Percentiles rank a stretch among this genome's conserved stretches.
Conservation (phyloP, 345 rosid genomes). For the Heritiera littoralis region DNA sequence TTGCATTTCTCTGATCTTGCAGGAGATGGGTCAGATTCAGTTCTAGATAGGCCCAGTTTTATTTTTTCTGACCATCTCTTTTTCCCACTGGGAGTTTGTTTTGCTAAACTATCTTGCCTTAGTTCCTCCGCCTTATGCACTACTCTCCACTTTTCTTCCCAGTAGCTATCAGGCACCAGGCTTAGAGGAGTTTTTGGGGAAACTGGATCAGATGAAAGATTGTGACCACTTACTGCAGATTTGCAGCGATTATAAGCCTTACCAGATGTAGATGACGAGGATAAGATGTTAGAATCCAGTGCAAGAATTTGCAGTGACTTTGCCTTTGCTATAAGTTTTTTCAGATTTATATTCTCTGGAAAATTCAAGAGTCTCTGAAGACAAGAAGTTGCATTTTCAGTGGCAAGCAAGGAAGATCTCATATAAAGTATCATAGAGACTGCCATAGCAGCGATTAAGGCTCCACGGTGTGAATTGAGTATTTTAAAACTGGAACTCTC, state of each 20-base stretch:
- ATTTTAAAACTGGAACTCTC: slow-evolving; percentile 47
- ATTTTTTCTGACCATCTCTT: slow-evolving; percentile 81
- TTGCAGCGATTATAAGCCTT: slow-evolving; percentile 43
- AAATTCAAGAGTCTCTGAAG: slow-evolving; percentile 86
- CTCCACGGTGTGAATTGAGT: slow-evolving; percentile 73
- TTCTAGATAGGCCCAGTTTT: slow-evolving; percentile 56
- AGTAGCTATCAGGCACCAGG: slow-evolving; percentile 74
- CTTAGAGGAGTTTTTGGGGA: slow-evolving; percentile 65
- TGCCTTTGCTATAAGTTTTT: slow-evolving; percentile 64
- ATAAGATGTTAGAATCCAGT: slow-evolving; percentile 43
- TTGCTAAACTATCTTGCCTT: slow-evolving; percentile 39
- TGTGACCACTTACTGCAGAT: slow-evolving; percentile 48
- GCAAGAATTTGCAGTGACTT: slow-evolving; percentile 72
- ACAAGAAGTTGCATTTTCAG: slow-evolving; percentile 89
- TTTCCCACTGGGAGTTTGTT: slow-evolving; percentile 44
- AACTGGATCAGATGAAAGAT: slow-evolving; percentile 51
- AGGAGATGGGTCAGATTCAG: slow-evolving; percentile 72
- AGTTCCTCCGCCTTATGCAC: slow-evolving; percentile 67
- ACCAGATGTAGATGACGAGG: slow-evolving; percentile 25
- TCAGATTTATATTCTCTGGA: slow-evolving; percentile 67
- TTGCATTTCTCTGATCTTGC: slow-evolving; percentile 35
- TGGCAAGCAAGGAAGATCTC: slow-evolving; percentile 86
- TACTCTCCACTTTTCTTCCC: slow-evolving; percentile 96
- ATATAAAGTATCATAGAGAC: slow-evolving; percentile 83
- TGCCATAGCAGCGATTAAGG: slow-evolving; percentile 69